These are phyloP conservation scores for Beauveria brongniartii DNA, from an alignment of 2,329 filamentous ascomycete species.

Conservation along the genomic window DNA sequence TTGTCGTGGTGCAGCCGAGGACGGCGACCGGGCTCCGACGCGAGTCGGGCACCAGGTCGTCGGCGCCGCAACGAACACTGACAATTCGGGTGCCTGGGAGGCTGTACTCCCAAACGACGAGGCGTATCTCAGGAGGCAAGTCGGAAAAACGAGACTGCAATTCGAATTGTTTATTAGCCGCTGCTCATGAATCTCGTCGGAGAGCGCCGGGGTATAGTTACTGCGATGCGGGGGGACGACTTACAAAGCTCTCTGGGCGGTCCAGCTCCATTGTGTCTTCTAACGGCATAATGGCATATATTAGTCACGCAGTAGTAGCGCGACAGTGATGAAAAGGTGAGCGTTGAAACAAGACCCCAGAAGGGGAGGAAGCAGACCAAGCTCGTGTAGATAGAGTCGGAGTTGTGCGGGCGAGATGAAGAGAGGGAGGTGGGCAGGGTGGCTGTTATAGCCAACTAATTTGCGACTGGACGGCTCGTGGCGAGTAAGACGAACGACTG, in stretches of 20 bases:
- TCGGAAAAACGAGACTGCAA: slow-evolving; percentile 32
- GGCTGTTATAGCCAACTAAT: neutral
- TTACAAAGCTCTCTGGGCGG: neutral
- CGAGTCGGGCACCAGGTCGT: neutral
- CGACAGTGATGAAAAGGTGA: neutral
- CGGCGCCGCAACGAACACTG: slow-evolving; percentile 30
- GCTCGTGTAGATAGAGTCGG: neutral
- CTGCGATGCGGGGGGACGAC: neutral
- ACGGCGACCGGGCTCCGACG: neutral
- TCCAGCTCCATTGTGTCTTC: neutral
- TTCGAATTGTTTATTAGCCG: neutral
- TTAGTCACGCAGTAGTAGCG: neutral
- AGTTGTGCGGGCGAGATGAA: neutral
- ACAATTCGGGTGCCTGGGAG: slow-evolving; percentile 36
- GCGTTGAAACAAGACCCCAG: neutral
- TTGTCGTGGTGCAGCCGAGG: slow-evolving; percentile 33
- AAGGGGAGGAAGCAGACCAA: neutral
- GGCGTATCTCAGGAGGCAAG: slow-evolving; percentile 38
- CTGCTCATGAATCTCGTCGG: neutral
- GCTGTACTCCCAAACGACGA: slow-evolving; percentile 40
- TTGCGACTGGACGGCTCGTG: neutral
- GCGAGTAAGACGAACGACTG: neutral
- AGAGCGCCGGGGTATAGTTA: neutral
- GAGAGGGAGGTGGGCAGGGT: neutral
- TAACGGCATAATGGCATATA: neutral